Base-by-base conservation (phyloP, 2,329 filamentous ascomycete genomes). In the Aureobasidium subglaciale region DNA sequence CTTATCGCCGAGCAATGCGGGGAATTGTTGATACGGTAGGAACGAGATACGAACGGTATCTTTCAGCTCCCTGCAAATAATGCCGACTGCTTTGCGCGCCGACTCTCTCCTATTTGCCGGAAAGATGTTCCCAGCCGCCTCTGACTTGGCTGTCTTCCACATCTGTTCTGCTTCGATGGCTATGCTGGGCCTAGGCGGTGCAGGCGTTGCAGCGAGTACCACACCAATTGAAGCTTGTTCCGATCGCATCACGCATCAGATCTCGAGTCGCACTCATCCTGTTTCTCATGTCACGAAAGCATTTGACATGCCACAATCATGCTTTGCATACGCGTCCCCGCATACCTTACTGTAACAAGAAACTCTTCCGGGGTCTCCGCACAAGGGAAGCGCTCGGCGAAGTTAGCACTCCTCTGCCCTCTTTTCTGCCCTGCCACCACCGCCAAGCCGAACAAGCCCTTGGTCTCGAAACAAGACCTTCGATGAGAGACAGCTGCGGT, bases 31-130 rank as follows among this genome's bases (percentile, higher is more conserved):
- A 27, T 38, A 50, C 46, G 46, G 29, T 16, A 29, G 45, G 30
- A 49, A 37, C 46, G 32, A 50, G 46, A 50, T 50, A 50, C 46
- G 46, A 50, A 38, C 34, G 46, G 32, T 32, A 24, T 35, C n/a
- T n/a, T 16, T 50, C 46, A 50, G 46, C 32, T 50, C 24, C 8
- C 16, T 37, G 16, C 34, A 27, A n/a, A n/a, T n/a, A n/a, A n/a
- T n/a, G n/a, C n/a, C n/a, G n/a, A 38, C 45, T 50, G 16, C 16
- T 24, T 32, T 35, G 22, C 46, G 22, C 34, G n/a, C n/a, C 18
- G 4, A 18, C 11, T 49, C 45, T 49, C 13, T 5, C 29, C 24
- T 49, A 35, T 35, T 48, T 29, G 30, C 43, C 43, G 43, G 24
- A 15, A 11, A 27, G 4, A 25, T 42, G 6, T 13, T 25, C 13